phyloP scores from a whole-genome alignment of 805 yeast species.

The Komagataella ulmi region DNA sequence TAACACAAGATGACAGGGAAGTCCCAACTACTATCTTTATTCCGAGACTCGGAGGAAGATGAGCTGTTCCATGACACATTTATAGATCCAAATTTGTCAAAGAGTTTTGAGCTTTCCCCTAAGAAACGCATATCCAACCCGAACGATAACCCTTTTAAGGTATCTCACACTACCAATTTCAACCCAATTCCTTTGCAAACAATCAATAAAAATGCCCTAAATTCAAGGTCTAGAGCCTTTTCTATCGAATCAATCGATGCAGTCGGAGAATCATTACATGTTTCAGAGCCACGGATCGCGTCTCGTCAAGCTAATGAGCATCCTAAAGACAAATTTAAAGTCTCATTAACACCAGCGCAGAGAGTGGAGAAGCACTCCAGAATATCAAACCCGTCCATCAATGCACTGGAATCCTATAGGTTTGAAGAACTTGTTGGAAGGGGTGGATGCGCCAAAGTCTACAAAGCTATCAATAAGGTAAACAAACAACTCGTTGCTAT shows the following conservation, averaged over 20 bases:
- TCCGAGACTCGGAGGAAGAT: background rate
- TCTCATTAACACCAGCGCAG: slow-evolving; percentile 34
- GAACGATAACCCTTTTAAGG: background rate
- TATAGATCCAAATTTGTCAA: background rate
- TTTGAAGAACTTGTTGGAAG: slow-evolving; percentile 60
- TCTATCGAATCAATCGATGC: background rate
- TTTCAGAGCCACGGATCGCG: background rate
- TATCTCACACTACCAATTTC: background rate
- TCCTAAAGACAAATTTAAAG: slow-evolving; percentile 1
- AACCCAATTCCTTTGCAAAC: background rate
- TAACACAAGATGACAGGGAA: background rate
- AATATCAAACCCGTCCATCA: slow-evolving; percentile 10
- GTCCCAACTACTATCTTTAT: background rate
- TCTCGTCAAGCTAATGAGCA: background rate
- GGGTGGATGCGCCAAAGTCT: slow-evolving; percentile 89
- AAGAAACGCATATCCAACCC: background rate
- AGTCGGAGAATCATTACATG: background rate
- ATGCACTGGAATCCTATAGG: slow-evolving; percentile 34
- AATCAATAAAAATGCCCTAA: background rate
- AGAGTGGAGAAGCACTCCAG: slow-evolving; percentile 29
- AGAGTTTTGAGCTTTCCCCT: background rate
- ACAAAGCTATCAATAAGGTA: slow-evolving; percentile 42
- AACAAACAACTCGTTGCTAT: slow-evolving; percentile 68
- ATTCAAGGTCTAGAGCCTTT: background rate
- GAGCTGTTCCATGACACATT: background rate